Evolutionary conservation across 331 rosid genomes (phyloP), one percentile per base, ranked within the genome.

Genomic region (Rhamnella rubrinervis): DNA sequence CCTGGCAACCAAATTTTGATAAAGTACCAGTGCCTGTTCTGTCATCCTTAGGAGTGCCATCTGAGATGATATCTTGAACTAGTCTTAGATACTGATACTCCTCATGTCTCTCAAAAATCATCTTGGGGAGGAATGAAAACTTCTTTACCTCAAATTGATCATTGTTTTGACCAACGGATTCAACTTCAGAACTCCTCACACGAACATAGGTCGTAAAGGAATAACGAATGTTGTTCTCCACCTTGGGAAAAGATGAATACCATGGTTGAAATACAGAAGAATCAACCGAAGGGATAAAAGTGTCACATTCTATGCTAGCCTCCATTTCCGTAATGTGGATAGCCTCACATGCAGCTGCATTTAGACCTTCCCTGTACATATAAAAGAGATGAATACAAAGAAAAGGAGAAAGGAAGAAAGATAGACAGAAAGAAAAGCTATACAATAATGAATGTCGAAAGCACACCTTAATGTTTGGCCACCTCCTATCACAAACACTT

Each of bases 1-100:
- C 99, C 99, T 95, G 95, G 84, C 92, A 81, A 56, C 99, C 99
- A 76, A 95, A 95, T 81, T 74, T 87, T 2, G 99, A 95, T 72
- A 89, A 77, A 75, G 96, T 95, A 74, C 99, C 99, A 46, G 99
- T 95, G 67, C 99, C 97, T 7, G 97, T 91, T 82, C 97, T 89
- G 72, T 95, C 99, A 68, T 89, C 97, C 85, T 89, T 95, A 63
- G 77, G 12, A 46, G 81, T 80, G 51, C 99, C 99, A 80, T 87
- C 85, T 50, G 95, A 81, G 74, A 95, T 84, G 70, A 87, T 83
- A 78, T 91, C 96, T 83, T 84, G 85, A 63, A 95, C 96, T 81
- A 95, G 70, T 60, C 80, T 86, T 52, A 95, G 86, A 85, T 95
- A 95, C 47, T 71, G 67, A 77, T 81, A 75, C 85, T 95, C 99